Percentiles rank a stretch among this genome's conserved stretches.
Evolutionary conservation across 257 asterid genomes (phyloP).

Genomic region (Salvia miltiorrhiza): DNA sequence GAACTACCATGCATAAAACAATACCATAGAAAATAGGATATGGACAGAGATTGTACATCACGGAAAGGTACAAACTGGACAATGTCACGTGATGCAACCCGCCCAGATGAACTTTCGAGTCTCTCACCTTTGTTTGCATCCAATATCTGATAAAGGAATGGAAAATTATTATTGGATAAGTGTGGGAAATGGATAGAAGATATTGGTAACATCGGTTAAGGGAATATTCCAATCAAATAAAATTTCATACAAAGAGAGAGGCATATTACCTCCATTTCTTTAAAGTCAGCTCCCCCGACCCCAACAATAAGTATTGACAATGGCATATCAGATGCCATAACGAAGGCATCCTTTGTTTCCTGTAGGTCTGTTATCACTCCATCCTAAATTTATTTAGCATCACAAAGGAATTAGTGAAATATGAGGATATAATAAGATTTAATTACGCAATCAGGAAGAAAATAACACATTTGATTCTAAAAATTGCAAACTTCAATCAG

Average conservation of each 20-base stretch:
- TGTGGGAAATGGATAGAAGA: background rate
- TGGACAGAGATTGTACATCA: conserved; percentile 80
- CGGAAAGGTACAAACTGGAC: conserved; percentile 96
- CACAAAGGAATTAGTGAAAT: conserved; percentile 1
- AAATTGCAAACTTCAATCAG: background rate
- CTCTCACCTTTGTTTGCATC: conserved; percentile 94
- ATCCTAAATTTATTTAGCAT: conserved; percentile 46
- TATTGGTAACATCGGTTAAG: background rate
- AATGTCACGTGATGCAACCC: conserved; percentile 92
- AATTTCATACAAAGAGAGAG: conserved; percentile 6
- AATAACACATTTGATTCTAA: background rate
- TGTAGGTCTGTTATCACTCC: conserved; percentile 98
- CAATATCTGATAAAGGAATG: conserved; percentile 50
- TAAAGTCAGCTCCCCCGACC: conserved; percentile 98
- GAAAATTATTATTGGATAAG: conserved; percentile 3
- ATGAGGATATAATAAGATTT: conserved; percentile 2
- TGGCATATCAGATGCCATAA: conserved; percentile 93
- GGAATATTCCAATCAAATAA: conserved; percentile 7
- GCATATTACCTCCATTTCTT: conserved; percentile 91
- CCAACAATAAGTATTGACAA: conserved; percentile 92
- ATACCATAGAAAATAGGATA: too few species aligned
- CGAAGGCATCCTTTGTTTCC: conserved; percentile 93
- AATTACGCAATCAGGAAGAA: background rate
- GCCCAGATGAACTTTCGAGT: conserved; percentile 81
- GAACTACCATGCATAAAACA: too few species aligned